Conservation (phyloP, 495 filamentous ascomycete species). For the Penicillium silybi region DNA sequence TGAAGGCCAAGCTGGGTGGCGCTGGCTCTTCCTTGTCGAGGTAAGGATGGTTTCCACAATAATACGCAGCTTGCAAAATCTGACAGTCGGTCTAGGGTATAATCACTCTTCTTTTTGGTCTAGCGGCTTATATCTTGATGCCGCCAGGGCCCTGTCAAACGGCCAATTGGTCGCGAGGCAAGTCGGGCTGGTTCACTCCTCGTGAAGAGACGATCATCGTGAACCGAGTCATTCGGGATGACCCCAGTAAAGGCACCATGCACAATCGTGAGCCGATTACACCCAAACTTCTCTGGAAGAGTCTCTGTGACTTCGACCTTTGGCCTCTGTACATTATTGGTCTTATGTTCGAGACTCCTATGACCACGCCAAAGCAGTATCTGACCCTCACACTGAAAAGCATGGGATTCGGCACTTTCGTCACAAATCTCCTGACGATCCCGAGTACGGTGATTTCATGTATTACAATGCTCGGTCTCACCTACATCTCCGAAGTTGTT, state of each 20-base stretch:
- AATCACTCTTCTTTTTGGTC: slow-evolving; percentile 49
- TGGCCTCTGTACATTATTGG: slow-evolving; percentile 53
- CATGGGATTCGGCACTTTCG: slow-evolving; percentile 62
- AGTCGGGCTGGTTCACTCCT: slow-evolving; percentile 67
- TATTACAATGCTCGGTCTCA: slow-evolving; percentile 40
- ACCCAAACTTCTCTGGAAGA: slow-evolving; percentile 43
- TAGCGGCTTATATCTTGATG: slow-evolving; percentile 52
- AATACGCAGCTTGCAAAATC: neutral
- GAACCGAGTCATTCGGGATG: slow-evolving; percentile 69
- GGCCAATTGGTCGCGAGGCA: slow-evolving; percentile 54
- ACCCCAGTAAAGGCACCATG: slow-evolving; percentile 66
- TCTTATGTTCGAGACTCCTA: slow-evolving; percentile 49
- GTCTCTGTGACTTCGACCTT: slow-evolving; percentile 52
- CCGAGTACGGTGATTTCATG: slow-evolving; percentile 43
- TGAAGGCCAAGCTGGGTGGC: slow-evolving; percentile 30
- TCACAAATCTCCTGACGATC: slow-evolving; percentile 62
- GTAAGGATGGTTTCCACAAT: neutral
- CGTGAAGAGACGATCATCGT: slow-evolving; percentile 61
- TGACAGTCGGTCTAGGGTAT: slow-evolving; percentile 26
- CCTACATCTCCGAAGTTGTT: slow-evolving; percentile 48
- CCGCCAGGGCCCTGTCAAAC: slow-evolving; percentile 50
- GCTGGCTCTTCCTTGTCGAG: slow-evolving; percentile 51
- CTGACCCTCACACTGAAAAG: slow-evolving; percentile 57
- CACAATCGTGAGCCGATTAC: slow-evolving; percentile 56
- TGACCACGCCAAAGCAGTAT: slow-evolving; percentile 45